Evolutionary conservation across 106 monocot genomes (phyloP).

Genomic region (Amphibolis antarctica): DNA sequence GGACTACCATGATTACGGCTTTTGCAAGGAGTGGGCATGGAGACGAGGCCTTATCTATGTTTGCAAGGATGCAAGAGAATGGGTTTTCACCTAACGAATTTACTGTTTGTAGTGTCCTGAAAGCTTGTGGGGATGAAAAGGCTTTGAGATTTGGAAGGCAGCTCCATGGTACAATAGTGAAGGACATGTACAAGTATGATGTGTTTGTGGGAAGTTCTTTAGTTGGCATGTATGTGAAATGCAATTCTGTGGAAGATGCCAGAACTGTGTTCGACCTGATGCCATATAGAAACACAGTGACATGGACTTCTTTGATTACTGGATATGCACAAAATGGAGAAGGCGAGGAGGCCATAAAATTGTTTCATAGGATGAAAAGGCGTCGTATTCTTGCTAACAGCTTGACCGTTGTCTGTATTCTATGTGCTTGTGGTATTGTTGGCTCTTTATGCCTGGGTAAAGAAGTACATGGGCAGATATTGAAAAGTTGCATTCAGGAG

Average conservation of each 20-base stretch:
- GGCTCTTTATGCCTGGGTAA: conserved; percentile 41
- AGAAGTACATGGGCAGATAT: conserved; percentile 58
- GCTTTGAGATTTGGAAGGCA: conserved; percentile 60
- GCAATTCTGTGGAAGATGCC: conserved; percentile 54
- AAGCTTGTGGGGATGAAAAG: conserved; percentile 62
- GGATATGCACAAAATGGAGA: conserved; percentile 65
- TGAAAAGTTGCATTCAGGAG: conserved; percentile 27
- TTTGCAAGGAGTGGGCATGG: conserved; percentile 39
- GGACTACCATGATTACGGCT: conserved; percentile 77
- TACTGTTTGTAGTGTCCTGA: conserved; percentile 65
- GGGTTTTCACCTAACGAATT: conserved; percentile 65
- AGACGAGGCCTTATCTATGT: conserved; percentile 42
- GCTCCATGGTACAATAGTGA: conserved; percentile 54
- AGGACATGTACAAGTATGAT: conserved; percentile 43
- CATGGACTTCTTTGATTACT: conserved; percentile 88
- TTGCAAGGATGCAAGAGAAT: conserved; percentile 41
- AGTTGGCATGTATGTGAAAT: conserved; percentile 65
- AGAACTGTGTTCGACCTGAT: conserved; percentile 58
- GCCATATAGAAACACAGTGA: conserved; percentile 67
- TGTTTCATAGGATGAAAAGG: conserved; percentile 66
- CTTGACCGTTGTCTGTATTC: conserved; percentile 52
- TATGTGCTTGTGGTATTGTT: conserved; percentile 63
- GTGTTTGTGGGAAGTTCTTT: conserved; percentile 63
- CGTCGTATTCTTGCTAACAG: conserved; percentile 39
- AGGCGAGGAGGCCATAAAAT: conserved; percentile 48